Evolutionary conservation across 148 eudicot species (phyloP), one percentile per base, ranked within the genome.

Genomic region (Camellia granthamiana): DNA sequence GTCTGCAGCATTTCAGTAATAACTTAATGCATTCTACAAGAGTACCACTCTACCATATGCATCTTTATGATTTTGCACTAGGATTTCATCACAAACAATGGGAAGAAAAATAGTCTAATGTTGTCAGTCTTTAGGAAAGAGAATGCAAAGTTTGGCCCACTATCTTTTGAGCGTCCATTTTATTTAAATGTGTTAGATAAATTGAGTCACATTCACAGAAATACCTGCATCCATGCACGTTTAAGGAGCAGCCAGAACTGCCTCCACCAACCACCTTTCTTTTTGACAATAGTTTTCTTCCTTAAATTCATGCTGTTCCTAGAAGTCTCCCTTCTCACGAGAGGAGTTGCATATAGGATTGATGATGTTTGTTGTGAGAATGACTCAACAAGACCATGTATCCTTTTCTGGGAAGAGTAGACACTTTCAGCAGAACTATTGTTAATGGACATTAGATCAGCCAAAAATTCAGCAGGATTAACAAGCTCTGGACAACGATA

Each of bases 191-290:
- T n/a, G 41, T 21, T n/a, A 56, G 19, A 49, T 66, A 66, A 69
- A 54, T 16, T 43, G 41, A 63, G n/a, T 76, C 59, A 41, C 43
- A 51, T 46, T 70, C 56, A 19, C 51, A 61, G 65, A 82, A 44
- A n/a, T 46, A 93, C 99, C 98, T 97, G 99, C 98, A 94, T 90
- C 99, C 99, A 97, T 15, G 99, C 99, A 83, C 99, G 98, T 87
- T 85, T 91, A 73, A 97, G 90, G 74, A 97, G 99, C 77, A 94
- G 86, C 79, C 83, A 68, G 81, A 97, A 97, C 79, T 97, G 95
- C 86, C 88, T 94, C 95, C 97, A 94, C 98, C 99, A 94, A 64
- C 90, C 88, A 64, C 90, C 88, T 88, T 84, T 90, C 86, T 72
- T 82, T 84, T 79, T 89, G 55, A 59, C 65, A 69, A 19, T 42